These are phyloP conservation scores for Cryptococcus maquisensis DNA, from an alignment of 1,284 basidiomycete species.

Conservation along the genomic window DNA sequence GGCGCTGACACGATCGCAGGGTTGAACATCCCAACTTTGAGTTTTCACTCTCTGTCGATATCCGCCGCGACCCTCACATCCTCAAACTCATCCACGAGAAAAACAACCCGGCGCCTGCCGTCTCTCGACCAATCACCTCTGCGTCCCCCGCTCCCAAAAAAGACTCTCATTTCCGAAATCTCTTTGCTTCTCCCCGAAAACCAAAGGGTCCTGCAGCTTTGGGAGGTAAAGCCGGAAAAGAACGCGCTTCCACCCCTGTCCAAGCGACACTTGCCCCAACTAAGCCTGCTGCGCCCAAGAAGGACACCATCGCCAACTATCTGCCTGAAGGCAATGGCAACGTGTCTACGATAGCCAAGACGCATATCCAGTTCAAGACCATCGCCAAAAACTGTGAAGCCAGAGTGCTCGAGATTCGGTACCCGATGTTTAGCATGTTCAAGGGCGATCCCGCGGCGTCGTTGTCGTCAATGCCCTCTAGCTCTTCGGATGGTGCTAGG, in stretches of 20 bases:
- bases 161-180: constrained; percentile 58
- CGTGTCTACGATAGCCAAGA: constrained; percentile 62
- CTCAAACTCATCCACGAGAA: constrained; percentile 56
- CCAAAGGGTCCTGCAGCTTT: constrained; percentile 48
- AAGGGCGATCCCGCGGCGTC: constrained; percentile 43
- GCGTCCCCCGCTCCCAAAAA: constrained; percentile 43
- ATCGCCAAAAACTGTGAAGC: constrained; percentile 75
- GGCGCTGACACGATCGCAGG: constrained; percentile 10
- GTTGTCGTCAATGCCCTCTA: constrained; percentile 44
- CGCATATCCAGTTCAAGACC: constrained; percentile 80
- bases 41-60: constrained; percentile 78
- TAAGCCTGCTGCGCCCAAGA: constrained; percentile 9
- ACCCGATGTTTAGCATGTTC: constrained; percentile 69
- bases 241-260: constrained; percentile 27
- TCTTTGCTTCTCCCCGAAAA: constrained; percentile 74
- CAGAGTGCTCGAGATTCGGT: constrained; percentile 73
- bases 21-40: constrained; percentile 68
- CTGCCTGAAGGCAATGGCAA: constrained; percentile 58
- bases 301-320: constrained; percentile 68
- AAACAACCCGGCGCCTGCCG: constrained; percentile 50
- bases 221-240: constrained; percentile 2
- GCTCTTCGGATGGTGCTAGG: constrained; percentile 38
- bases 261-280: neutral
- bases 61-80: constrained; percentile 77
- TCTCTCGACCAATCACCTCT: constrained; percentile 51